Evolutionary conservation across 768 basidiomycete species (phyloP), one percentile per base, ranked within the genome.

Genomic region (Glaciozyma martinii): DNA sequence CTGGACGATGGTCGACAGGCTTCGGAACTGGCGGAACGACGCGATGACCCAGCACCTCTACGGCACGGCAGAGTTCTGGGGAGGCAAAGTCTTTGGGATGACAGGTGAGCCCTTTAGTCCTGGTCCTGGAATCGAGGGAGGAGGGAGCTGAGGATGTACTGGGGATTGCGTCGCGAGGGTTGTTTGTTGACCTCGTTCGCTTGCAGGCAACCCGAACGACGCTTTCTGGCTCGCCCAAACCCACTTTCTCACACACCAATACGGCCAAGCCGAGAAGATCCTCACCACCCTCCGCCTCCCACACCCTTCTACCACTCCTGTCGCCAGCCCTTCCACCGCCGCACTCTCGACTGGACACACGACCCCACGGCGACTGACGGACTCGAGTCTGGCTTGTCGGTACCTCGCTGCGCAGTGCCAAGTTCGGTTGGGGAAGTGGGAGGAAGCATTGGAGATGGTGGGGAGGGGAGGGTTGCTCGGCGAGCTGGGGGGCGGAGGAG

Each of bases 161-260:
- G 12, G 42, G 42, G 29, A 10, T 18, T 18, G 30, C 21, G 2
- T 19, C 33, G 40, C 30, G 47, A n/a, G 25, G 10, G 15, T 29
- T 54, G 2, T 13, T 27, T 23, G 30, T 19, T n/a, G 2, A 6
- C 21, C 52, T 25, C n/a, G 53, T 42, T 53, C 50, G 27, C 50
- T 52, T 25, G 29, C 72, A 94, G 94, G 86, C 67, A 90, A 98
- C 73, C 87, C 92, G 37, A 95, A 97, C 75, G 95, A 99, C 77
- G 95, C 92, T 18, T 98, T 99, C 77, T 99, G 95, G 95, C 84
- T 99, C 27, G 93, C 95, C 4, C 95, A 99, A 76, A 90, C 89
- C 0, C 91, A 92, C 77, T 99, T 98, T 76, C 87, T 93, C 80
- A 92, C 88, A 4, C 86, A 93, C 72, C 90, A 95, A 66, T 98